These are phyloP conservation scores for Vigna hirtella DNA, from an alignment of 306 rosid species.

Conservation along the genomic window DNA sequence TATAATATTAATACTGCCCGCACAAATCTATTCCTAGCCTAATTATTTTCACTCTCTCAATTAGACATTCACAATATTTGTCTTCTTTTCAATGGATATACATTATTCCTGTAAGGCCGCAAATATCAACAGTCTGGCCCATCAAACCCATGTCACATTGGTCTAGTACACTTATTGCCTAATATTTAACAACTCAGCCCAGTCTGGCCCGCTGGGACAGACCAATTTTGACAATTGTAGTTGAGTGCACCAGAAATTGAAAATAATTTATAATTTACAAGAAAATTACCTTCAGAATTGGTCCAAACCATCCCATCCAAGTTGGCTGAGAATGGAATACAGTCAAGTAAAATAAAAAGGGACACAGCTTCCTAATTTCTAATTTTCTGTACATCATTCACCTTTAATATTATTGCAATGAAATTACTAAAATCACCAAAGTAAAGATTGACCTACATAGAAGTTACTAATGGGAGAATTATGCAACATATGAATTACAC, in stretches of 20 bases:
- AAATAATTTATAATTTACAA: slow-evolving; percentile 5
- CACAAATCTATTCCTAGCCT: neutral
- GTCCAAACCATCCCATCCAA: slow-evolving; percentile 25
- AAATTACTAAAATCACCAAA: slow-evolving; percentile 20
- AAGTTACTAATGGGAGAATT: slow-evolving; percentile 35
- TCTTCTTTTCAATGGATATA: neutral
- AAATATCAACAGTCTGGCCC: neutral
- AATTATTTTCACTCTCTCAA: neutral
- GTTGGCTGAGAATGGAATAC: slow-evolving; percentile 19
- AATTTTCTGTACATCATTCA: slow-evolving; percentile 13
- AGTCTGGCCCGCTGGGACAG: too few relatives aligned
- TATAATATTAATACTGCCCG: neutral
- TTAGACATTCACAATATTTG: neutral
- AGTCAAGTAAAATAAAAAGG: slow-evolving; percentile 30
- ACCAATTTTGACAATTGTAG: too few relatives aligned
- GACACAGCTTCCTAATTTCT: neutral
- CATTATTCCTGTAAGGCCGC: neutral
- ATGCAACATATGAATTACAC: slow-evolving; percentile 22
- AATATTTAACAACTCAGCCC: too few relatives aligned
- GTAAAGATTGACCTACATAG: slow-evolving; percentile 23
- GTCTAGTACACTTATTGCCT: too few relatives aligned
- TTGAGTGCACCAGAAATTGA: neutral
- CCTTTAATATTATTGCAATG: slow-evolving; percentile 11
- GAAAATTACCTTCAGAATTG: slow-evolving; percentile 14
- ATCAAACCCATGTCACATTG: too few relatives aligned